Evolutionary conservation across 2,329 filamentous ascomycete genomes (phyloP).

Genomic region (Penicillium verrucosum): DNA sequence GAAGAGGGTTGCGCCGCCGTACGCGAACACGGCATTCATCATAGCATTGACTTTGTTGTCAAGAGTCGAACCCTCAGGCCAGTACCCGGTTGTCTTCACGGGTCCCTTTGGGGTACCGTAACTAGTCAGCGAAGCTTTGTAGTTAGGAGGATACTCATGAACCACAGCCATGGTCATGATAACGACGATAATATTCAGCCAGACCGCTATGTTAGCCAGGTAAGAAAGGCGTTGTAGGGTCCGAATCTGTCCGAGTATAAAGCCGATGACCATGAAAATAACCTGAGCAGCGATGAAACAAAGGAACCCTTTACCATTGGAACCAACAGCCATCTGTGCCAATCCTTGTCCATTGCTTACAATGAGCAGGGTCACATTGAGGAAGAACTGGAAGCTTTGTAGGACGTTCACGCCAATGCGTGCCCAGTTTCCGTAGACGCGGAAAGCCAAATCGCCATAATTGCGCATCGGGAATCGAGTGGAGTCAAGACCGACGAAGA

Average conservation of each 20-base stretch:
- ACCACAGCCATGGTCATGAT: conserved; percentile 56
- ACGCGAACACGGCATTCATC: conserved; percentile 30
- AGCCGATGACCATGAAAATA: conserved; percentile 51
- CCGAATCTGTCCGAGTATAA: conserved; percentile 56
- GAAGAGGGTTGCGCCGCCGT: conserved; percentile 30
- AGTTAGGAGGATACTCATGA: conserved; percentile 51
- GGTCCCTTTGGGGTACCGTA: conserved; percentile 35
- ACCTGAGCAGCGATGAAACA: conserved; percentile 55
- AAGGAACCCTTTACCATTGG: conserved; percentile 35
- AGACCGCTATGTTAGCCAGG: conserved; percentile 55
- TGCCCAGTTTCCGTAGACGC: conserved; percentile 45
- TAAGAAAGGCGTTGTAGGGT: conserved; percentile 42
- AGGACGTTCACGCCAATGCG: conserved; percentile 50
- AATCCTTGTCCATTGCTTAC: conserved; percentile 40
- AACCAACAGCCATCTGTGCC: conserved; percentile 45
- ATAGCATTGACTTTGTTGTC: conserved; percentile 25
- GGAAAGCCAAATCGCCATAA: conserved; percentile 51
- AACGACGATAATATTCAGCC: conserved; percentile 55
- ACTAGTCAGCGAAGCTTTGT: conserved; percentile 25
- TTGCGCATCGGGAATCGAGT: conserved; percentile 47
- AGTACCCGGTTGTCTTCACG: conserved; percentile 33
- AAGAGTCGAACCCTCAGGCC: conserved; percentile 7
- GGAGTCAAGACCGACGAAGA: conserved; percentile 48
- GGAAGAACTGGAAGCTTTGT: conserved; percentile 33
- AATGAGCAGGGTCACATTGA: conserved; percentile 27